phyloP scores from a whole-genome alignment of 2,329 filamentous ascomycete species.

The Zymoseptoria passerinii region DNA sequence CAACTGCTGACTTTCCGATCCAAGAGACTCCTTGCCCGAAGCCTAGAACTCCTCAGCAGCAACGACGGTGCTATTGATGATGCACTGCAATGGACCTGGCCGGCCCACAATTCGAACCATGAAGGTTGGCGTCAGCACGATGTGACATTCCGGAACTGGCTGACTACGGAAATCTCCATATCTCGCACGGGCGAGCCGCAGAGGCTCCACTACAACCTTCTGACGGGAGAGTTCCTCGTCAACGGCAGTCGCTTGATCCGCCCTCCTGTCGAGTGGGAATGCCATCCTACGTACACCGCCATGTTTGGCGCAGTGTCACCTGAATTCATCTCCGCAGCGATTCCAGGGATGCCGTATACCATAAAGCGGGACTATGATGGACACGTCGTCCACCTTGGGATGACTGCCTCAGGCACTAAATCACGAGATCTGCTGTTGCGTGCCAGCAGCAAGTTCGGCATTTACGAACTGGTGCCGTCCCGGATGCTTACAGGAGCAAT shows the following conservation, averaged over 20 bases:
- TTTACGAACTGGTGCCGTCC: slow-evolving; percentile 32
- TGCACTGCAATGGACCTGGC: slow-evolving; percentile 33
- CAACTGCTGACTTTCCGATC: neutral
- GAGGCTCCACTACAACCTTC: slow-evolving; percentile 37
- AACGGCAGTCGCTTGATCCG: slow-evolving; percentile 44
- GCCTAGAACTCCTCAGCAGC: slow-evolving; percentile 1
- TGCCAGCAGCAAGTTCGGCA: slow-evolving; percentile 22
- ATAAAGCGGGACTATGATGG: slow-evolving; percentile 25
- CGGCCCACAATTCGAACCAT: slow-evolving; percentile 15
- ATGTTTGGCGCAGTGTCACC: slow-evolving; percentile 50
- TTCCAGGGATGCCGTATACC: slow-evolving; percentile 48
- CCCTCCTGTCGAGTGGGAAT: slow-evolving; percentile 45
- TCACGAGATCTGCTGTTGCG: slow-evolving; percentile 36
- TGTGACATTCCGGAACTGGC: neutral
- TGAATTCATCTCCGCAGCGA: slow-evolving; percentile 43
- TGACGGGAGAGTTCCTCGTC: slow-evolving; percentile 43
- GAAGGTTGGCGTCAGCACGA: neutral
- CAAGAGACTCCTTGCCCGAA: slow-evolving; percentile 13
- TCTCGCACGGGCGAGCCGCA: neutral
- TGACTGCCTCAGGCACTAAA: neutral
- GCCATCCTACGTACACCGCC: slow-evolving; percentile 36
- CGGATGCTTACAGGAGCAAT: slow-evolving; percentile 38
- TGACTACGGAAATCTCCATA: neutral
- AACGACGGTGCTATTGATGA: slow-evolving; percentile 10
- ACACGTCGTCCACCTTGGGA: slow-evolving; percentile 31